Percentiles rank a stretch among this genome's conserved stretches.
phyloP scores from a whole-genome alignment of 805 yeast species.

The Saccharomycopsis capsularis region DNA sequence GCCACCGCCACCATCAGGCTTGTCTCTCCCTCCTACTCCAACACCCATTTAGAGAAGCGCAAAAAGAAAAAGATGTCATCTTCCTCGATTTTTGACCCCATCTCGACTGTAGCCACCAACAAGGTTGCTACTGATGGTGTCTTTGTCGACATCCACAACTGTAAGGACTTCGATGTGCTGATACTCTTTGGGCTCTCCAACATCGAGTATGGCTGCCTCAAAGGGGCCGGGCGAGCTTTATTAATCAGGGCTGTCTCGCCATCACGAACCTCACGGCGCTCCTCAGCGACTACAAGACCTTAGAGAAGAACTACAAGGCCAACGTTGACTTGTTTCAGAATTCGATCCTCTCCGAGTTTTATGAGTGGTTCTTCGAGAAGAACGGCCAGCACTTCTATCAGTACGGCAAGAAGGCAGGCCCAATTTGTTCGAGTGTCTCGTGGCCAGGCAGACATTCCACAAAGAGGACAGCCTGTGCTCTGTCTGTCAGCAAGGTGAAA shows the following conservation, averaged over 20 bases:
- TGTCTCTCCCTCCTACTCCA: no score
- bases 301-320: slow-evolving; percentile 10
- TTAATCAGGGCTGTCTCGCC: slow-evolving; percentile 14
- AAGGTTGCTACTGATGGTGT: no score
- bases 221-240: slow-evolving; percentile 10
- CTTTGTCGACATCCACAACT: not conserved
- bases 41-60: no score
- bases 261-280: slow-evolving; percentile 12
- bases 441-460: no score
- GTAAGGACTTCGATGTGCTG: not conserved
- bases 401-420: no score
- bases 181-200: not conserved
- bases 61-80: no score
- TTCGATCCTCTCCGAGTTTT: slow-evolving; percentile 10
- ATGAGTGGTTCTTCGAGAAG: slow-evolving; percentile 10
- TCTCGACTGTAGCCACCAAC: no score
- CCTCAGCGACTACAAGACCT: slow-evolving; percentile 7
- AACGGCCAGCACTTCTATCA: slow-evolving; percentile 6
- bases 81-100: no score
- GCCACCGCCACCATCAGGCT: no score
- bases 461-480: no score
- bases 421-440: no score
- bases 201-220: slow-evolving; percentile 16
- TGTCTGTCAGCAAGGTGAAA: no score
- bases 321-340: slow-evolving; percentile 10